Conservation (phyloP, 1,139 yeast genomes). For the Sugiyamaella pinicola region DNA sequence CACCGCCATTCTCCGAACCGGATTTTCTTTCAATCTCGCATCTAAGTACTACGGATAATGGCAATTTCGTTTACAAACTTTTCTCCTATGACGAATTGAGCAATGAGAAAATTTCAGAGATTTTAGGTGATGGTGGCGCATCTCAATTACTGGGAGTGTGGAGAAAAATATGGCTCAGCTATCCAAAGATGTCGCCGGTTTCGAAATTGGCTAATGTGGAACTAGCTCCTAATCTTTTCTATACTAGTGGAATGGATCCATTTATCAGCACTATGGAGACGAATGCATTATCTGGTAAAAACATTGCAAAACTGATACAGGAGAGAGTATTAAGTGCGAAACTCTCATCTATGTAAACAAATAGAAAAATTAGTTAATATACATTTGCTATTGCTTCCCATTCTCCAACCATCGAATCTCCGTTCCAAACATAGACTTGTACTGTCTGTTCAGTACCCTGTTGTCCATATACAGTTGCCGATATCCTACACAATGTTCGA, state of each 20-base stretch:
- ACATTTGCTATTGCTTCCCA: slow-evolving; percentile 21
- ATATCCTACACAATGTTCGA: slow-evolving; percentile 19
- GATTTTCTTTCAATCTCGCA: slow-evolving; percentile 32
- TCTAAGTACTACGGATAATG: slow-evolving; percentile 34
- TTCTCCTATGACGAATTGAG: slow-evolving; percentile 41
- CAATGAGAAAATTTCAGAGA: slow-evolving; percentile 25
- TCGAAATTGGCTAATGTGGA: slow-evolving; percentile 36
- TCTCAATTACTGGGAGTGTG: slow-evolving; percentile 17
- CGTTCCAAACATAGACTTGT: slow-evolving; percentile 29
- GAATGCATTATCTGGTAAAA: slow-evolving; percentile 51
- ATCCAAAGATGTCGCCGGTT: slow-evolving; percentile 35
- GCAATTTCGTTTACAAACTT: slow-evolving; percentile 46
- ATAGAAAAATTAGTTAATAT: neutral
- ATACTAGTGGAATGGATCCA: slow-evolving; percentile 48
- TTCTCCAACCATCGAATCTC: slow-evolving; percentile 28
- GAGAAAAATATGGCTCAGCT: slow-evolving; percentile 31
- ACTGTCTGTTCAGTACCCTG: neutral
- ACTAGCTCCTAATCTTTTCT: slow-evolving; percentile 42
- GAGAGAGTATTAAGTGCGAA: neutral
- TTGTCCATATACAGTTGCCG: slow-evolving; percentile 4
- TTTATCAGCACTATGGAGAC: slow-evolving; percentile 55
- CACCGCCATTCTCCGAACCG: slow-evolving; percentile 21
- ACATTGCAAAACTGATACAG: slow-evolving; percentile 35
- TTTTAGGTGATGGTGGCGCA: slow-evolving; percentile 21
- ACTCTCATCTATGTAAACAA: no score